phyloP scores from a whole-genome alignment of 805 yeast species.

The Yarrowia sp. region DNA sequence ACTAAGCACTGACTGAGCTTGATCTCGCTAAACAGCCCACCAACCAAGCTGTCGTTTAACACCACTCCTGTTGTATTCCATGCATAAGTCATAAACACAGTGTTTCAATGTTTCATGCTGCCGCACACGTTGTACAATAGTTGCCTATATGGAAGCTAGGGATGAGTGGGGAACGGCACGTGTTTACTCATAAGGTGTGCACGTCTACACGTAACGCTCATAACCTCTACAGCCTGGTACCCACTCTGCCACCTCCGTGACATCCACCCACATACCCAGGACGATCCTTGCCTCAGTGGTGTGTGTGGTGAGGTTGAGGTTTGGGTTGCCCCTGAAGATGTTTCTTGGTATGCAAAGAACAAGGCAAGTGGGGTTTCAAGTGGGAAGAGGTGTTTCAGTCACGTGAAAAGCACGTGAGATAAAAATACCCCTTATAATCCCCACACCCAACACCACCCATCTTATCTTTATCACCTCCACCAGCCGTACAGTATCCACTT shows the following conservation, averaged over 20 bases:
- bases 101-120: neutral
- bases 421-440: neutral
- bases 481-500: slow-evolving; percentile 2
- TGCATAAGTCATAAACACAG: neutral
- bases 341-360: too few relatives aligned
- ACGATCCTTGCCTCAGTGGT: slow-evolving; percentile 20
- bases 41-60: too few relatives aligned
- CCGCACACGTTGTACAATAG: neutral
- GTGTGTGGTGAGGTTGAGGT: neutral
- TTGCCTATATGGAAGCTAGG: too few relatives aligned
- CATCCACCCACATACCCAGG: slow-evolving; percentile 1
- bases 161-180: too few relatives aligned
- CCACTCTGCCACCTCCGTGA: neutral
- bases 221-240: neutral
- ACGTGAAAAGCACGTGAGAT: too few relatives aligned
- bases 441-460: too few relatives aligned
- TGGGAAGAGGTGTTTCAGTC: too few relatives aligned
- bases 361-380: too few relatives aligned
- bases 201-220: neutral
- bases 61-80: neutral
- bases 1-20: too few relatives aligned
- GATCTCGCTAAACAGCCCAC: neutral
- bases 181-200: too few relatives aligned
- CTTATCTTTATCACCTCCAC: neutral
- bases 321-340: slow-evolving; percentile 26